Conservation (phyloP, 371 early-diverging fungal species). For the Circinella minor region DNA sequence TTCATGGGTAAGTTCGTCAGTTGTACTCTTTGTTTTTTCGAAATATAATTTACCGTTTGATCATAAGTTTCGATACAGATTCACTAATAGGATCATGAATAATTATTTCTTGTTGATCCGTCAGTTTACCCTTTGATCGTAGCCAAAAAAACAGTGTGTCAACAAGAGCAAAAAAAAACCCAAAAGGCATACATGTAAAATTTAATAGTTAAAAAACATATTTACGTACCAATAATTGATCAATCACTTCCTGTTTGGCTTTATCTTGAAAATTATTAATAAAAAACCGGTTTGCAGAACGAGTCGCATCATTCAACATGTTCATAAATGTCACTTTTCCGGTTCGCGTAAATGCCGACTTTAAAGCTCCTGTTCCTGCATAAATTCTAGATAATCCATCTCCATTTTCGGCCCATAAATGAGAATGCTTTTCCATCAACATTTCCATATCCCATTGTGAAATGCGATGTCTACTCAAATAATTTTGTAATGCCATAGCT, state of each 20-base stretch:
- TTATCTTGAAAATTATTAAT: conserved; percentile 94
- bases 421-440: conserved; percentile 47
- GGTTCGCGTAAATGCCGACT: conserved; percentile 88
- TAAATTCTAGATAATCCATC: conserved; percentile 94
- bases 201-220: no score
- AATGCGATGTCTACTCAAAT: conserved; percentile 30
- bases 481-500: conserved; percentile 37
- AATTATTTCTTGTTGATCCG: conserved; percentile 54
- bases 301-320: conserved; percentile 90
- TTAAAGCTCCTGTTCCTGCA: conserved; percentile 98
- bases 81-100: conserved; percentile 71
- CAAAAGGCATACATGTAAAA: no score
- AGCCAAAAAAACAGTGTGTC: no score
- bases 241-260: conserved; percentile 89
- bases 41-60: conserved; percentile 35
- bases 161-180: no score
- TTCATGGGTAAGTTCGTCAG: neutral
- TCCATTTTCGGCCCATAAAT: conserved; percentile 97
- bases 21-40: conserved; percentile 1
- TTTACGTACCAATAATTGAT: conserved; percentile 73
- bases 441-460: neutral
- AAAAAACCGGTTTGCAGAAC: conserved; percentile 90
- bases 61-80: conserved; percentile 57
- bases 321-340: conserved; percentile 89
- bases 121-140: conserved; percentile 57